Evolutionary conservation across 768 basidiomycete genomes (phyloP).

Genomic region (Coprinopsis cinerea): DNA sequence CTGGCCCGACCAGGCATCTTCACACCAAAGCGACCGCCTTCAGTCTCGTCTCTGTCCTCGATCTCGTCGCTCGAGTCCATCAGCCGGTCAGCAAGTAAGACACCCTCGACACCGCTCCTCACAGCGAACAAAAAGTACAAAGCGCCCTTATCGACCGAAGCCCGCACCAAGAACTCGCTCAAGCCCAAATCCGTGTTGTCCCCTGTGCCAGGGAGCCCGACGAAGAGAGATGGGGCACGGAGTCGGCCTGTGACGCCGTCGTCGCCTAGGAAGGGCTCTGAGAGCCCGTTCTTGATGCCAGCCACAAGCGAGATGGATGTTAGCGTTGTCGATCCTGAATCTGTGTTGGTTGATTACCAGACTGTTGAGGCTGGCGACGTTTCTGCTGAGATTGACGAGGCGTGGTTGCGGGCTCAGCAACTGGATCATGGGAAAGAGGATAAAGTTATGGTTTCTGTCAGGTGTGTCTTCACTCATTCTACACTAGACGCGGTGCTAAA

Average conservation of each 20-base stretch:
- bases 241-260: conserved; percentile 49
- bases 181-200: conserved; percentile 33
- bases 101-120: conserved; percentile 25
- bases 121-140: conserved; percentile 64
- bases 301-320: conserved; percentile 68
- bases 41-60: conserved; percentile 17
- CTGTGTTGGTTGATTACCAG: conserved; percentile 69
- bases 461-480: conserved; percentile 35
- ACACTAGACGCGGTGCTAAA: background rate
- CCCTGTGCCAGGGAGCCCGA: conserved; percentile 50
- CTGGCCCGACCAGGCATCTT: conserved; percentile 4
- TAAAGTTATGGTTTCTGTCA: conserved; percentile 82
- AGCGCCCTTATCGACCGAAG: conserved; percentile 48
- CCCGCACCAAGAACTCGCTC: conserved; percentile 22
- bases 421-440: conserved; percentile 65
- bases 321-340: conserved; percentile 67
- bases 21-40: conserved; percentile 9
- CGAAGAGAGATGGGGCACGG: conserved; percentile 29
- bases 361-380: conserved; percentile 65
- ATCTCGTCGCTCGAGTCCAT: conserved; percentile 20
- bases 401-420: conserved; percentile 35
- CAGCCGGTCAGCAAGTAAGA: conserved; percentile 19
- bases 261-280: conserved; percentile 42
- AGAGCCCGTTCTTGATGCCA: conserved; percentile 43
- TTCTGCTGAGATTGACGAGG: conserved; percentile 63